Conservation (phyloP, 2,329 filamentous ascomycete genomes). For the Epichloe amarillans region DNA sequence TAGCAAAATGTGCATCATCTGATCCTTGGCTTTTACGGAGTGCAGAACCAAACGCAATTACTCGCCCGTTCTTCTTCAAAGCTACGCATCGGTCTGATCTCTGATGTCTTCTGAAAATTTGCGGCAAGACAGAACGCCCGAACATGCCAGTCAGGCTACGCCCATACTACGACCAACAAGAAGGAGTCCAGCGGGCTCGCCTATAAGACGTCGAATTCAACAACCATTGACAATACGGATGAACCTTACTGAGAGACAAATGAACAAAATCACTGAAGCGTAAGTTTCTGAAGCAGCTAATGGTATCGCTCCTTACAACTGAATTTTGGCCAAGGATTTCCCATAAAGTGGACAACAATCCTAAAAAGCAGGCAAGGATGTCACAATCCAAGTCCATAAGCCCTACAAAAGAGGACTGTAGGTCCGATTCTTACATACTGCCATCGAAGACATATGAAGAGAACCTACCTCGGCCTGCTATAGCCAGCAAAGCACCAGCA, state of each 20-base stretch:
- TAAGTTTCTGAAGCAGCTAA: constrained; percentile 14
- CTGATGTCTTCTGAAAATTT: not conserved
- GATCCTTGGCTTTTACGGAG: not conserved
- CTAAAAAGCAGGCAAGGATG: constrained; percentile 10
- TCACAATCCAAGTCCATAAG: not conserved
- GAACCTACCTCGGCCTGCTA: not conserved
- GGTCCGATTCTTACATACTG: not conserved
- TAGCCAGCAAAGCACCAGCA: not conserved
- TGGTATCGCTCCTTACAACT: not conserved
- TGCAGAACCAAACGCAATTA: not conserved
- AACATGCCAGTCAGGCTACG: not conserved
- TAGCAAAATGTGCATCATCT: too few relatives aligned
- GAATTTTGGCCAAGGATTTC: constrained; percentile 17
- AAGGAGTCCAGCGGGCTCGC: constrained; percentile 19
- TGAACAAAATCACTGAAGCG: constrained; percentile 34
- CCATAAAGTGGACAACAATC: constrained; percentile 17
- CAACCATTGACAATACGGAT: constrained; percentile 32
- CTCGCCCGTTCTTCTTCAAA: not conserved
- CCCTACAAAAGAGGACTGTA: not conserved
- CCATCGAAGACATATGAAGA: not conserved
- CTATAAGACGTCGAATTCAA: constrained; percentile 18
- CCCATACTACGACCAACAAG: constrained; percentile 6
- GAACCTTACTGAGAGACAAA: constrained; percentile 34
- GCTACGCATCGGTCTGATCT: not conserved
- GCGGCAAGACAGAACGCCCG: not conserved